Conservation (phyloP, 768 basidiomycete species). For the Pisolithus tinctorius region DNA sequence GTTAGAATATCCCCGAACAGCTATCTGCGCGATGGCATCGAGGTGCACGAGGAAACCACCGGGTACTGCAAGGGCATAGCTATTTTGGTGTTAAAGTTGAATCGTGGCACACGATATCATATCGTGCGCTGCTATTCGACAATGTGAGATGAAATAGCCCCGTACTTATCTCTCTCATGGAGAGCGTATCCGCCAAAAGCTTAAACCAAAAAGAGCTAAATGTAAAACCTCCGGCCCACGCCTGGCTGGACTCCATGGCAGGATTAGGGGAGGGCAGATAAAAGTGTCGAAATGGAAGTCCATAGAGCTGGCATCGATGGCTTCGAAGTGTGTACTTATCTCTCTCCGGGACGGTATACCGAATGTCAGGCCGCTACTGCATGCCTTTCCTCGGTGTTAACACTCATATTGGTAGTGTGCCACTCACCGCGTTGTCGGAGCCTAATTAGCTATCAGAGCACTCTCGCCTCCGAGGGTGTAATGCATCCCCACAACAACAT, state of each 20-base stretch:
- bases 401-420: background rate
- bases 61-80: slow-evolving; percentile 26
- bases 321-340: slow-evolving; percentile 10
- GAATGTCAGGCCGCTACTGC: slow-evolving; percentile 10
- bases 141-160: slow-evolving; percentile 8
- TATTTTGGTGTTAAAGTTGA: slow-evolving; percentile 17
- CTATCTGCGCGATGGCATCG: slow-evolving; percentile 16
- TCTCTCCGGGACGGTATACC: slow-evolving; percentile 17
- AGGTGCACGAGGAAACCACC: slow-evolving; percentile 20
- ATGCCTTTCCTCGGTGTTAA: slow-evolving; percentile 5
- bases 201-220: slow-evolving; percentile 32
- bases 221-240: slow-evolving; percentile 15
- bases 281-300: slow-evolving; percentile 11
- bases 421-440: no score
- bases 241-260: slow-evolving; percentile 13
- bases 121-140: slow-evolving; percentile 18
- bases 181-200: slow-evolving; percentile 24
- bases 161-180: slow-evolving; percentile 9
- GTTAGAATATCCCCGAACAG: slow-evolving; percentile 15
- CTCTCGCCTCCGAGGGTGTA: no score
- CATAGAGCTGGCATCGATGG: slow-evolving; percentile 7
- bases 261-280: slow-evolving; percentile 13
- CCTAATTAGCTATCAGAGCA: no score
- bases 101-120: slow-evolving; percentile 9
- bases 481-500: no score